A percentile compares a stretch with the other conserved stretches of the same genome.
Conservation (phyloP, 2,329 filamentous ascomycete species). For the Monilinia fructicola region DNA sequence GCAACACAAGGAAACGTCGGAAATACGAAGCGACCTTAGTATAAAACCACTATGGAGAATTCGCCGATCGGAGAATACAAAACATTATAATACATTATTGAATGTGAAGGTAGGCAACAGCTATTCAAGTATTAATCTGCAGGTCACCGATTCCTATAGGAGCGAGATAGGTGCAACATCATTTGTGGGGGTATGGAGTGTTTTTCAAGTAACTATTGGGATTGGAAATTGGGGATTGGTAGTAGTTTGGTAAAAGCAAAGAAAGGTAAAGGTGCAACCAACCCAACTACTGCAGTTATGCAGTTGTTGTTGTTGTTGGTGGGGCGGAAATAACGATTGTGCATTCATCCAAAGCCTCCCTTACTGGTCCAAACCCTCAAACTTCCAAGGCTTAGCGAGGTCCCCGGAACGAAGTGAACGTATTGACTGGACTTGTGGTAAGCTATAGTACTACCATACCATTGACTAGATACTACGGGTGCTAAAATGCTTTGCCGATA, state of each 20-base stretch:
- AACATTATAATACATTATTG: conserved; percentile 10
- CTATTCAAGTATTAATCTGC: neutral
- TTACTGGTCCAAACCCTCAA: conserved; percentile 7
- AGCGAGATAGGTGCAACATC: conserved; percentile 2
- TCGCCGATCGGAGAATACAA: conserved; percentile 24
- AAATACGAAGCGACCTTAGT: conserved; percentile 1
- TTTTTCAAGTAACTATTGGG: neutral
- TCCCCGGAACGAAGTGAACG: conserved; percentile 7
- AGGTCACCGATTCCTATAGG: conserved; percentile 11
- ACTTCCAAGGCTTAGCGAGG: conserved; percentile 21
- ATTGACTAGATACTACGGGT: neutral
- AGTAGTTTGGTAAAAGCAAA: neutral
- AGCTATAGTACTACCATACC: conserved; percentile 8
- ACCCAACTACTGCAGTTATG: too few relatives aligned
- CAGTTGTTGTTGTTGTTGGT: too few relatives aligned
- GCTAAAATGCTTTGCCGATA: conserved; percentile 8
- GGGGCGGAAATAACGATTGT: conserved; percentile 20
- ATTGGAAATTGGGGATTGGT: neutral
- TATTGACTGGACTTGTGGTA: neutral
- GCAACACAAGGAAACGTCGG: conserved; percentile 11
- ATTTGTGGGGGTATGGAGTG: neutral
- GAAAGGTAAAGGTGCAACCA: too few relatives aligned
- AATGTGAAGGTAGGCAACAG: neutral
- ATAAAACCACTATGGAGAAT: conserved; percentile 12
- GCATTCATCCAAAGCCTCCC: conserved; percentile 6